These are phyloP conservation scores for Berberis thunbergii DNA, from an alignment of 164 flowering plant species.

Conservation along the genomic window DNA sequence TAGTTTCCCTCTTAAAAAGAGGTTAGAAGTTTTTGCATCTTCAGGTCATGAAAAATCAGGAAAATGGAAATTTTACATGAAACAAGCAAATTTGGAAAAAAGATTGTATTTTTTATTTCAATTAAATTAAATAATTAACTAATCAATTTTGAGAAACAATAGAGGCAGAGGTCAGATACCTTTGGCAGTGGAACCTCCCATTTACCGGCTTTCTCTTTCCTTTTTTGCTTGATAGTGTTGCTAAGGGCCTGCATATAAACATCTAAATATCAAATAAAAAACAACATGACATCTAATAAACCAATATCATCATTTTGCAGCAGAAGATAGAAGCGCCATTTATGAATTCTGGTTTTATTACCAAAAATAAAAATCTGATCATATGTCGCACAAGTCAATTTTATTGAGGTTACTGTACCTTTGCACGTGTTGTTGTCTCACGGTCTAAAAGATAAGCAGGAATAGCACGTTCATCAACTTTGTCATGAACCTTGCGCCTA, in stretches of 20 bases:
- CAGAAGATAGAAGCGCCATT: not conserved
- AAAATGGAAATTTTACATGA: too few species aligned
- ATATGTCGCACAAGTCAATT: too few species aligned
- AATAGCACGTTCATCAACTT: conserved; percentile 80
- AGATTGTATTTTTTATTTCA: too few species aligned
- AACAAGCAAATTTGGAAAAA: not conserved
- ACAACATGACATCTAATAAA: not conserved
- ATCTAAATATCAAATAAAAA: not conserved
- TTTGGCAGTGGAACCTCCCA: conserved; percentile 99
- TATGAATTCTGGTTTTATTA: too few species aligned
- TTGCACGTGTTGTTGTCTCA: conserved; percentile 85
- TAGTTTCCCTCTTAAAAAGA: too few species aligned
- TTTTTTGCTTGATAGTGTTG: conserved; percentile 93
- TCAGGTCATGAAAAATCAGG: too few species aligned
- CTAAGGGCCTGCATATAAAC: conserved; percentile 56
- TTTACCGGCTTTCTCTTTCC: conserved; percentile 98
- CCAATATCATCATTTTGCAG: not conserved
- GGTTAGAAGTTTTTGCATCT: too few species aligned
- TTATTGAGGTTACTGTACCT: conserved; percentile 27
- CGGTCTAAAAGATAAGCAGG: conserved; percentile 94
- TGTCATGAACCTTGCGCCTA: conserved; percentile 86
- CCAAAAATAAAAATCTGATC: too few species aligned
- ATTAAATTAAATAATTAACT: not conserved
- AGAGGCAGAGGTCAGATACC: conserved; percentile 25
- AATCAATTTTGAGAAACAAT: not conserved